Conservation (phyloP, 345 rosid species). For the Eucalyptus cloeziana region DNA sequence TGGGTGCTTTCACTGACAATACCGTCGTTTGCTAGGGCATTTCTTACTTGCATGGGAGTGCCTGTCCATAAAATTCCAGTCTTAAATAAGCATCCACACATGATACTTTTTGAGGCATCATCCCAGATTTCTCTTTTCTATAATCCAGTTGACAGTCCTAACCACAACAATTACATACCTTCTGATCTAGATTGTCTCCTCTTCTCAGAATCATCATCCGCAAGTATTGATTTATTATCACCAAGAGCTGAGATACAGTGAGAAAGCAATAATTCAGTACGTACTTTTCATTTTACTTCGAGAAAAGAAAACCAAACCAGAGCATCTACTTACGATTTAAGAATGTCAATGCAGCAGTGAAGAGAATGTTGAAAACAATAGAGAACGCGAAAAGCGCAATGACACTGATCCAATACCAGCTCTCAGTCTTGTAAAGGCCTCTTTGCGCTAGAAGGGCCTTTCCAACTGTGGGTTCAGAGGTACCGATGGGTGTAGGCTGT, state of each 20-base stretch:
- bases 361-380: slow-evolving; percentile 25
- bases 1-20: background rate
- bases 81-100: background rate
- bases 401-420: slow-evolving; percentile 60
- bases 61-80: background rate
- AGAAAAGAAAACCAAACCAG: background rate
- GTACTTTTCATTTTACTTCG: background rate
- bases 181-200: background rate
- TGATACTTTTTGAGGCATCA: background rate
- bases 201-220: background rate
- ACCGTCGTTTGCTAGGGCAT: background rate
- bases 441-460: slow-evolving; percentile 4
- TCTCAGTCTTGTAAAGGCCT: slow-evolving; percentile 19
- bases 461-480: background rate
- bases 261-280: background rate
- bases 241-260: background rate
- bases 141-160: background rate
- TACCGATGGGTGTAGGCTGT: background rate
- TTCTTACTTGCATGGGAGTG: background rate
- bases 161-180: background rate
- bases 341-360: slow-evolving; percentile 26
- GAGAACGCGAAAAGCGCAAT: slow-evolving; percentile 21
- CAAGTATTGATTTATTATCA: background rate
- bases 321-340: slow-evolving; percentile 29
- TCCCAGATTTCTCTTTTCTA: background rate